phyloP scores from a whole-genome alignment of 108 stramenopile genomes.

The Licmophora abbreviata region DNA sequence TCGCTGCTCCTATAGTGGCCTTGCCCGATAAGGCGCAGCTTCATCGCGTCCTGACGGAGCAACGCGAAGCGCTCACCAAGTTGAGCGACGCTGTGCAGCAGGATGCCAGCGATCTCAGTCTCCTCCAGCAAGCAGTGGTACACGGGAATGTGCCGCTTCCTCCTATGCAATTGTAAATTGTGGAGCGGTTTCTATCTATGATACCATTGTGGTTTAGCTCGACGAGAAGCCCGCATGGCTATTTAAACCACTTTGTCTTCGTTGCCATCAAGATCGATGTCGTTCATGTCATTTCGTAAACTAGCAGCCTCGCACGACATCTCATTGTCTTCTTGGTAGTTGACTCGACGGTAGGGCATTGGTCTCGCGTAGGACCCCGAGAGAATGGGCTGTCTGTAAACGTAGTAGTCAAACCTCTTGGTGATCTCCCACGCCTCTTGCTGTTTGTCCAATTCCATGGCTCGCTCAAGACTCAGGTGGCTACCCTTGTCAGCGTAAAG shows the following conservation, averaged over 20 bases:
- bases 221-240: too few species aligned
- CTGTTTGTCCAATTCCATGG: constrained; percentile 35
- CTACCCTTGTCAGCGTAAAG: constrained; percentile 26
- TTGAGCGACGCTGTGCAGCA: background rate
- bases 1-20: background rate
- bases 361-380: constrained; percentile 1
- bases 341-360: constrained; percentile 5
- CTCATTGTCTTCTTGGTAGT: too few species aligned
- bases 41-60: background rate
- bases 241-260: too few species aligned
- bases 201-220: too few species aligned
- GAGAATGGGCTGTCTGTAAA: constrained; percentile 19
- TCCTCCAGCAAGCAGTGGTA: background rate
- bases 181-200: too few species aligned
- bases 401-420: background rate
- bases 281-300: too few species aligned
- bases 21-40: background rate
- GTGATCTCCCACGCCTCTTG: background rate
- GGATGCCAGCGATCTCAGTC: constrained; percentile 1
- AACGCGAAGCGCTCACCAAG: background rate
- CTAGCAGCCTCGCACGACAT: too few species aligned
- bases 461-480: constrained; percentile 32
- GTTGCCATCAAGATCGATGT: too few species aligned
- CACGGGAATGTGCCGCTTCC: too few species aligned
- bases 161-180: too few species aligned